phyloP scores from a whole-genome alignment of 345 rosid genomes.

The Brassica napus region Da-Ae NC_063452.1:59083001-59083500 shows the following conservation, averaged over 20 bases:
- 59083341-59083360: not conserved
- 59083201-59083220: not conserved
- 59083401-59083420: not conserved
- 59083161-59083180: not conserved
- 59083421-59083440: not conserved
- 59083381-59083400: not conserved
- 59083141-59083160: not conserved
- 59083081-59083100: not conserved
- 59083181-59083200: not conserved
- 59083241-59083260: not conserved
- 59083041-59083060: too few relatives aligned
- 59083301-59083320: not conserved
- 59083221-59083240: not conserved
- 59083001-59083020: too few relatives aligned
- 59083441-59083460: not conserved
- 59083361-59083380: not conserved
- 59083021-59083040: too few relatives aligned
- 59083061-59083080: not conserved
- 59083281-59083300: not conserved
- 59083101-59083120: not conserved
- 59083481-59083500: not conserved
- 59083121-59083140: conserved; percentile 5
- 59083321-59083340: not conserved
- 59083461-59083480: not conserved
- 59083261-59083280: not conserved